Evolutionary conservation across 495 filamentous ascomycete genomes (phyloP), one percentile per base, ranked within the genome.

Genomic region (Aspergillus leporis): DNA sequence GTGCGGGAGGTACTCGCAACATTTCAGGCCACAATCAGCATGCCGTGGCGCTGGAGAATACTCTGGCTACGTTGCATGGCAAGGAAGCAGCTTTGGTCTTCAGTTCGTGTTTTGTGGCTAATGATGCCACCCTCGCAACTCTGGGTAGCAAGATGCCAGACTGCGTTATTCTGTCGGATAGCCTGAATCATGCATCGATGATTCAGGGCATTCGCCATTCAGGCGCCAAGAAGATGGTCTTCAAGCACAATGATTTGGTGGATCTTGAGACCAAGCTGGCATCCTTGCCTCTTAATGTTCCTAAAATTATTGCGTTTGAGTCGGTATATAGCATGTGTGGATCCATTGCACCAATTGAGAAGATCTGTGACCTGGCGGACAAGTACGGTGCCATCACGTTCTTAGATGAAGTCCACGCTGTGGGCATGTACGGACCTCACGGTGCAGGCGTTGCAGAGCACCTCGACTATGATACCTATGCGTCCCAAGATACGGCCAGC

Each of bases 241-340:
- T 98, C 85, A 93, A 94, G 75, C 94, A 98, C 77, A 98, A 98
- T 61, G 94, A 98, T 67, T 66, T 97, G 30, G 82, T 79, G 12
- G 95, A 98, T 62, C 81, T 98, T 6, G 94, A 98, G 75, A 78
- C 81, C 47, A 98, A 98, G 68, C 81, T 98, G 56, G 92, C 92
- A 5, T 88, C 91, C 16, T 82, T 98, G 32, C 92, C 93, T 0
- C 70, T 87, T 2, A 79, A 92, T 46, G 82, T 90, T 30, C 94
- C 94, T 46, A 98, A 98, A 81, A 96, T 98, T 59, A 98, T 98
- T 61, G 94, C 94, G 19, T 98, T 98, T 62, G 94, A 98, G 75
- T 95, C 90, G 18, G 94, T 98, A 23, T 98, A 98, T 75, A 94
- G 90, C 77, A 98, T 98, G 94, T 98, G 95, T 74, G 94, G 94